These are phyloP conservation scores for Gymnopilus dilepis DNA, from an alignment of 768 basidiomycete species.

Conservation along the genomic window DNA sequence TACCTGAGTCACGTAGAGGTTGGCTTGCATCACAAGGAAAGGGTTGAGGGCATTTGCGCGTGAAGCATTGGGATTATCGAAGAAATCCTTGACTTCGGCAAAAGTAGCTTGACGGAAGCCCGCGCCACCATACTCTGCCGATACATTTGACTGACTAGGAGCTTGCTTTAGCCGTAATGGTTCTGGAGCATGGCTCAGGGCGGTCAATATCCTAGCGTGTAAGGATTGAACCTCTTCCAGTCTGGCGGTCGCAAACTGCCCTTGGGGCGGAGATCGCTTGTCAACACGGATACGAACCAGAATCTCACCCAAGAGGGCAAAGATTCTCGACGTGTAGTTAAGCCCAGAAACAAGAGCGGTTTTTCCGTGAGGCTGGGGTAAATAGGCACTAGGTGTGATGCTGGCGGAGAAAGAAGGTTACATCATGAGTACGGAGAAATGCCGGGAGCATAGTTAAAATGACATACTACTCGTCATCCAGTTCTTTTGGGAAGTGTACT, in stretches of 20 bases:
- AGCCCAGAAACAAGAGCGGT: constrained; percentile 86
- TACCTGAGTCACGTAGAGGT: constrained; percentile 92
- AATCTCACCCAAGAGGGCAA: constrained; percentile 85
- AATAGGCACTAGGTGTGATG: constrained; percentile 83
- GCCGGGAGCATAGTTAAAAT: constrained; percentile 30
- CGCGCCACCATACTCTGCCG: constrained; percentile 67
- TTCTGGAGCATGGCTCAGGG: constrained; percentile 78
- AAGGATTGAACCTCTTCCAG: constrained; percentile 86
- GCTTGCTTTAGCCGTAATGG: constrained; percentile 71
- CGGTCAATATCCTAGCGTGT: constrained; percentile 74
- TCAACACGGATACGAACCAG: constrained; percentile 86
- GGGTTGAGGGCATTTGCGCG: constrained; percentile 87
- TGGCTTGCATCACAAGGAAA: constrained; percentile 91
- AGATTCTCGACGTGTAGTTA: constrained; percentile 86
- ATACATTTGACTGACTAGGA: constrained; percentile 51
- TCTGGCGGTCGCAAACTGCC: constrained; percentile 83
- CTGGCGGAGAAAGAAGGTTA: constrained; percentile 41
- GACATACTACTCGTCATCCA: constrained; percentile 86
- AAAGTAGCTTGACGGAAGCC: constrained; percentile 85
- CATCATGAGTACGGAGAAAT: constrained; percentile 33
- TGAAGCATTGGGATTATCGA: constrained; percentile 88
- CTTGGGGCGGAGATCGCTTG: constrained; percentile 84
- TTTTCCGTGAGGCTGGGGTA: constrained; percentile 87
- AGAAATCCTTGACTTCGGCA: constrained; percentile 88
- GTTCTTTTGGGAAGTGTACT: constrained; percentile 84